phyloP scores from a whole-genome alignment of 2,329 filamentous ascomycete species.

The Lasiodiplodia gonubiensis region DNA sequence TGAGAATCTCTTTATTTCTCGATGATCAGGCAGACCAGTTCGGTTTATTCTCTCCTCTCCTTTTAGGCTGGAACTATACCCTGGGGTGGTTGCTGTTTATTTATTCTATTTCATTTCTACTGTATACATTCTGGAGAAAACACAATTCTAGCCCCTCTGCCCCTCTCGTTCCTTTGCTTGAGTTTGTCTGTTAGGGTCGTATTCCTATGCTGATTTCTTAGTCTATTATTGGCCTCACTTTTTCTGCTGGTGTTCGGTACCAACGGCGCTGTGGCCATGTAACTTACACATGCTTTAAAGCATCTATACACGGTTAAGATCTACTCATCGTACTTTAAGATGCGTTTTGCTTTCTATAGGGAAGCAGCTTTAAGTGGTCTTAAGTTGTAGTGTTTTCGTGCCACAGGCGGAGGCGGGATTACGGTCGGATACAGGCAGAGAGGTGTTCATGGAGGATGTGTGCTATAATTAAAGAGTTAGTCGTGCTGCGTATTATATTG shows the following conservation, averaged over 20 bases:
- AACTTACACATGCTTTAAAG: neutral
- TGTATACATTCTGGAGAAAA: neutral
- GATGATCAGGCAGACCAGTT: neutral
- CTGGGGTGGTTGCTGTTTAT: neutral
- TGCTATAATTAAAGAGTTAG: no score
- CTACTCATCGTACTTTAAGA: neutral
- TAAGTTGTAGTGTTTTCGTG: no score
- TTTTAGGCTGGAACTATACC: slow-evolving; percentile 1
- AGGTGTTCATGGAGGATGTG: no score
- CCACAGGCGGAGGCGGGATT: no score
- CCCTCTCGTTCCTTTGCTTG: neutral
- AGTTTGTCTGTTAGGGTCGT: neutral
- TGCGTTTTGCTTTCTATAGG: neutral
- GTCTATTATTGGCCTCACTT: neutral
- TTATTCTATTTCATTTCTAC: neutral
- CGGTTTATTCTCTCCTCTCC: neutral
- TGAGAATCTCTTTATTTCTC: neutral
- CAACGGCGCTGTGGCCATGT: neutral
- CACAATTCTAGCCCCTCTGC: neutral
- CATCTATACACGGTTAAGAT: neutral
- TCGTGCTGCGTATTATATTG: no score
- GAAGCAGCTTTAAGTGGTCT: neutral
- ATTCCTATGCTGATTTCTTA: neutral
- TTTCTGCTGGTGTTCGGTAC: neutral
- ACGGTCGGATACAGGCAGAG: no score